Percentiles rank a stretch among this genome's conserved stretches.
These are phyloP conservation scores for Pelargonium citronellum DNA, from an alignment of 441 rosid species.

Conservation along the genomic window DNA sequence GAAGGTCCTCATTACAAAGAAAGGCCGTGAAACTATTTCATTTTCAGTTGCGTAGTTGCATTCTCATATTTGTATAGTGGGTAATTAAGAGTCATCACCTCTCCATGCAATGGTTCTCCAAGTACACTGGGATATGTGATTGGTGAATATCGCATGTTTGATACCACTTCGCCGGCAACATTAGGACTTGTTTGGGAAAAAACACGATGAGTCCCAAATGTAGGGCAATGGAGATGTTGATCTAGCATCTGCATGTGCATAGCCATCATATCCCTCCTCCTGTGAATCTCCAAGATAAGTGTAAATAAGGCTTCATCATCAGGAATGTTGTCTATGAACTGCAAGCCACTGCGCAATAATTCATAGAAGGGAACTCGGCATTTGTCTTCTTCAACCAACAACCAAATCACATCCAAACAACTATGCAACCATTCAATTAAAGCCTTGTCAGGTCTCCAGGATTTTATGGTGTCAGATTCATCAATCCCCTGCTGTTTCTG, in stretches of 20 bases:
- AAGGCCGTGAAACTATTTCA: conserved; percentile 9
- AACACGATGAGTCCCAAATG: conserved; percentile 90
- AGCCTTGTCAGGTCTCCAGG: conserved; percentile 64
- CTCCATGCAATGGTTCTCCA: conserved; percentile 95
- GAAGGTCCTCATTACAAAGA: neutral
- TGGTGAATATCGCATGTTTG: conserved; percentile 76
- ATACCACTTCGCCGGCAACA: conserved; percentile 60
- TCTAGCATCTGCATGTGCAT: conserved; percentile 97
- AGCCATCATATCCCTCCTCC: conserved; percentile 97
- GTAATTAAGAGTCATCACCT: conserved; percentile 43
- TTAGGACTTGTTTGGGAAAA: conserved; percentile 58
- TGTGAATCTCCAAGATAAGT: conserved; percentile 78
- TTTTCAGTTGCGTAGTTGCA: neutral
- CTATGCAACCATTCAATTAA: conserved; percentile 79
- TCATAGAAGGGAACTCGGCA: conserved; percentile 94
- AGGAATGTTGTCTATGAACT: conserved; percentile 89
- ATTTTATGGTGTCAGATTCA: conserved; percentile 51
- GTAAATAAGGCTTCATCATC: conserved; percentile 91
- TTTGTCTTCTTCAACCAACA: conserved; percentile 74
- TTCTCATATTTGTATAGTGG: neutral
- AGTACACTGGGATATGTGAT: conserved; percentile 97
- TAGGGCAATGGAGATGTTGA: conserved; percentile 94
- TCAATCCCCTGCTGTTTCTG: conserved; percentile 59
- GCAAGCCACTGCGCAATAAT: conserved; percentile 81
- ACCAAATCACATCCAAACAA: conserved; percentile 91